A percentile compares a stretch with the other conserved stretches of the same genome.
Evolutionary conservation across 176 grass and related monocot genomes (phyloP).

Genomic region (Cocos nucifera): DNA sequence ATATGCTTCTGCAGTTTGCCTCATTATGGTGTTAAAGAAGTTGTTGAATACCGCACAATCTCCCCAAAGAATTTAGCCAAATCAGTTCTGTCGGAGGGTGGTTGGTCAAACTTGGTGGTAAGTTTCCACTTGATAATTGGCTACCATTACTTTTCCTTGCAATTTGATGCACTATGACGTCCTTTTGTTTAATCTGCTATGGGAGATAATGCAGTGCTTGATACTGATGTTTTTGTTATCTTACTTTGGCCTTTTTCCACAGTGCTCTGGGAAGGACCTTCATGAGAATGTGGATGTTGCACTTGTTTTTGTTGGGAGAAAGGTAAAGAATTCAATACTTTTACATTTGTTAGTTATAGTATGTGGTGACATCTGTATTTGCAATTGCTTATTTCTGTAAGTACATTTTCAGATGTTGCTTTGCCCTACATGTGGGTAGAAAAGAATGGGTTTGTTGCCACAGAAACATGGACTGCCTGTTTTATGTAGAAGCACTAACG

Average conservation of each 20-base stretch:
- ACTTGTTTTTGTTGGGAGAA: conserved; percentile 70
- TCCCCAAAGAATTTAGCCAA: conserved; percentile 57
- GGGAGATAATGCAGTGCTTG: neutral
- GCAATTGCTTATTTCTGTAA: neutral
- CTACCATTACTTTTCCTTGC: neutral
- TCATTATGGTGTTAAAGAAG: conserved; percentile 41
- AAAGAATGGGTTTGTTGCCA: too few relatives aligned
- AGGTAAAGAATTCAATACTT: conserved; percentile 31
- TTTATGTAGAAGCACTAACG: too few relatives aligned
- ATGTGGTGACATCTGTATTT: neutral
- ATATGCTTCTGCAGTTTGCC: conserved; percentile 31
- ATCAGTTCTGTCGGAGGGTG: conserved; percentile 74
- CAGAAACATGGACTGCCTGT: too few relatives aligned
- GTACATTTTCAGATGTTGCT: neutral
- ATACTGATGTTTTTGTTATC: conserved; percentile 5
- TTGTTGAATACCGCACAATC: conserved; percentile 62
- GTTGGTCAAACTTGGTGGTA: conserved; percentile 82
- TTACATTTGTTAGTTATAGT: neutral
- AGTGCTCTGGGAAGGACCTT: conserved; percentile 54
- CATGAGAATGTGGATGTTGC: conserved; percentile 54
- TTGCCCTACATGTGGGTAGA: too few relatives aligned
- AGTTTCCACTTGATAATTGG: conserved; percentile 18
- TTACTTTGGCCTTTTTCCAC: conserved; percentile 13
- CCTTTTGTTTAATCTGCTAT: neutral
- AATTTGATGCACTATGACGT: conserved; percentile 6